Evolutionary conservation across 2,329 filamentous ascomycete species (phyloP).

Genomic region (Fusarium sp.): DNA sequence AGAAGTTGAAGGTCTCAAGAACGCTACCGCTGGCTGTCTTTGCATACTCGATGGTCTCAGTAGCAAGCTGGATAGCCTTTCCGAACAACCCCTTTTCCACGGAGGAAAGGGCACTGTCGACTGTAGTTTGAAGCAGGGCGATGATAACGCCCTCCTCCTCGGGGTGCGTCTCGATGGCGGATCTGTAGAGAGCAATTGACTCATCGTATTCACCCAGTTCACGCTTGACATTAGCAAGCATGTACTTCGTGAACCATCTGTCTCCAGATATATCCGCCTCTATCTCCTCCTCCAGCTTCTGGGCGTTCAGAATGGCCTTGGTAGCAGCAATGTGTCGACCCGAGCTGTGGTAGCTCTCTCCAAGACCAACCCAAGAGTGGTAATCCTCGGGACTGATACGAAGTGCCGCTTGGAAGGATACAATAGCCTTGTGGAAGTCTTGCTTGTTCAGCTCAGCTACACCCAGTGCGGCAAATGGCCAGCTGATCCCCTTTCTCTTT

Average conservation of each 20-base stretch:
- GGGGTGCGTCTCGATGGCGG: slow-evolving; percentile 76
- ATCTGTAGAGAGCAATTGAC: slow-evolving; percentile 80
- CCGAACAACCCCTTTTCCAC: slow-evolving; percentile 89
- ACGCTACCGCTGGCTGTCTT: slow-evolving; percentile 70
- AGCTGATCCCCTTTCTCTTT: slow-evolving; percentile 92
- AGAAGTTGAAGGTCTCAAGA: slow-evolving; percentile 87
- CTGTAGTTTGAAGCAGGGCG: slow-evolving; percentile 87
- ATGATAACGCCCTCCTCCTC: slow-evolving; percentile 89
- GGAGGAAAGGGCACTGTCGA: slow-evolving; percentile 83
- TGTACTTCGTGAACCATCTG: slow-evolving; percentile 96
- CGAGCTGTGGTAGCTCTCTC: slow-evolving; percentile 97
- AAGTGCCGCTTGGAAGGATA: slow-evolving; percentile 91
- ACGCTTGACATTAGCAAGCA: slow-evolving; percentile 94
- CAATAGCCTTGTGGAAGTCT: slow-evolving; percentile 88
- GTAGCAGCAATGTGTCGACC: slow-evolving; percentile 94
- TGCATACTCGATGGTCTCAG: slow-evolving; percentile 77
- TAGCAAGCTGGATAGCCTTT: slow-evolving; percentile 79
- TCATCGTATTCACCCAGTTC: slow-evolving; percentile 92
- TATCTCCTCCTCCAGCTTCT: slow-evolving; percentile 75
- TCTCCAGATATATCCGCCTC: slow-evolving; percentile 69
- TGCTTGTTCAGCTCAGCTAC: slow-evolving; percentile 96
- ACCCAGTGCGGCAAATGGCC: slow-evolving; percentile 94
- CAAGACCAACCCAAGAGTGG: slow-evolving; percentile 94
- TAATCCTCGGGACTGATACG: slow-evolving; percentile 88
- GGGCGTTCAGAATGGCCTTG: slow-evolving; percentile 88